Evolutionary conservation across 768 basidiomycete genomes (phyloP), one percentile per base, ranked within the genome.

Genomic region (Holtermannia corniformis): DNA sequence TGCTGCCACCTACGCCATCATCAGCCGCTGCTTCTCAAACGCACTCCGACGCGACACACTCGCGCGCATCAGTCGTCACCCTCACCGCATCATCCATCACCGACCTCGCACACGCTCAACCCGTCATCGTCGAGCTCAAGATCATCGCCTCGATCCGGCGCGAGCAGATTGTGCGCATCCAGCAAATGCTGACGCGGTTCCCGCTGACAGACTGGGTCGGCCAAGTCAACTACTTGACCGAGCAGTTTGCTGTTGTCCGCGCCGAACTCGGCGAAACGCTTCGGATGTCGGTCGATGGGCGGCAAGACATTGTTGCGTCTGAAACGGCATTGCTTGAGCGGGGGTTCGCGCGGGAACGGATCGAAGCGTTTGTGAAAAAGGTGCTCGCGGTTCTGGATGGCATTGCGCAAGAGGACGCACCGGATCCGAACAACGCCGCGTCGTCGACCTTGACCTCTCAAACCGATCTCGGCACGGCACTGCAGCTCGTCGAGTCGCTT

Each of bases 381-480:
- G 66, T 68, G 2, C 57, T 68, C 12, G 60, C 59, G 20, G 63
- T 68, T 14, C 52, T 68, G 10, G 66, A 68, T 52, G 64, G 64
- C 3, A 68, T 68, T 19, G 66, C 66, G 3, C 40, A 52, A 22
- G 66, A 63, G 7, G 66, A 68, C 47, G 61, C 58, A 44, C 41
- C 49, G 19, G 60, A 61, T 37, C 25, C 44, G 22, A 51, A 52
- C n/a, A 27, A 49, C 19, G 20, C 28, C 23, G 52, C 37, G 23
- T 49, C 51, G 50, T 14, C 4, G 25, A 28, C 13, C 24, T 14
- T 1, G 54, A 57, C 13, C 49, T 40, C 21, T 32, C 10, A 40
- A 25, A 26, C 14, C 41, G 51, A 13, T 13, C 24, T 3, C 14
- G 11, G 2, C n/a, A 14, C 21, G 27, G 7, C 4, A 16, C 47